Evolutionary conservation across 192 early-diverging fungal genomes (phyloP), one percentile per base, ranked within the genome.

Genomic region (Fimicolochytrium jonesii): DNA sequence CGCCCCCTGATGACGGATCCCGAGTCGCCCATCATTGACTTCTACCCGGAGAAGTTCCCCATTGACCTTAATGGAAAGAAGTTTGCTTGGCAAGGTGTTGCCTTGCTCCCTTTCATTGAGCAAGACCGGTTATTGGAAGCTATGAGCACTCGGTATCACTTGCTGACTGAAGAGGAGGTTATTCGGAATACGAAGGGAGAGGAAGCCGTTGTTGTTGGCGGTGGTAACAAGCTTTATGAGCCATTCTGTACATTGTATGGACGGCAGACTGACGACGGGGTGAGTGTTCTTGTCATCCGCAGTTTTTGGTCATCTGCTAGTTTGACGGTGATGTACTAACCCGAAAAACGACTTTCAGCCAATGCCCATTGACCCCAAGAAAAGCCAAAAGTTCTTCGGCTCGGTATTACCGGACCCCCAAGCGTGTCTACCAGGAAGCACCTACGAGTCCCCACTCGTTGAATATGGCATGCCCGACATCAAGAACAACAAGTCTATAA

Each of bases 51-150:
- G 29, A 84, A 89, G 32, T 97, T 99, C 76, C 87, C 88, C 2
- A 76, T 91, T 13, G 97, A 99, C 63, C 77, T 97, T 80, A 99
- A 99, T 69, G 97, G 97, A 56, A 99, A 99, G 78, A 97, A 95
- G 68, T 88, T 91, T 74, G 86, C 88, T 3, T 99, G 95, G 94
- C 95, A 99, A 77, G 95, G 93, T 7, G 87, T 99, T n/a, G 93
- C 97, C n/a, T 84, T 91, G 46, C 88, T 99, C 47, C 90, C 94
- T 11, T 99, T 99, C 69, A 97, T 98, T 56, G 92, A 99, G 50
- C 83, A 93, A 62, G 71, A 85, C n/a, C 80, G 92, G 48, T 80
- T 99, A 33, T 70, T 92, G 49, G 64, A 76, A 10, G 95, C 92
- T 0, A 90, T 99, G 83, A 68, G 77, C 36, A 74, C 78, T 10